Evolutionary conservation across 441 rosid genomes (phyloP), one percentile per base, ranked within the genome.

Genomic region (Pelargonium australe): DNA sequence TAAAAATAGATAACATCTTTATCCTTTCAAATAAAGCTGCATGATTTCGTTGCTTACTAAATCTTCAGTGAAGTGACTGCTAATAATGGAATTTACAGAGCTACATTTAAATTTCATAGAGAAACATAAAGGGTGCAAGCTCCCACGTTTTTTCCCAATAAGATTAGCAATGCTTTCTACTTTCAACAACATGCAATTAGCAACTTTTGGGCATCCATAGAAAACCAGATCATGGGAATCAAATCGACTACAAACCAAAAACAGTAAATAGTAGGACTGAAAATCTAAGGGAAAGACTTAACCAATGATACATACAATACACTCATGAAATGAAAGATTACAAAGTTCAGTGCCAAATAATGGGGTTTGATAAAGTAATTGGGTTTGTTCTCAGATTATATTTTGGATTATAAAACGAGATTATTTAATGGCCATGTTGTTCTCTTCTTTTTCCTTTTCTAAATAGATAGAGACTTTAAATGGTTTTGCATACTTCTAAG

Each of bases 151-250:
- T 28, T 63, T 63, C 31, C 41, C 31, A 61, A 16, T 8, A 63
- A 63, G 41, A 63, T 28, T 34, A 34, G 40, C 12, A 9, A 7
- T 12, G 41, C 16, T 13, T 63, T 63, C 41, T 41, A 63, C 19
- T 63, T 63, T 63, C 34, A 31, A 16, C n/a, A 17, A 63, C 16
- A 9, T 28, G 65, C 9, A 31, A 63, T 13, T 63, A 12, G 31
- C 2, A 16, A 28, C 19, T 31, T 63, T 63, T 5, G 44, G 43
- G 17, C 64, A 25, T 25, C 64, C 64, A 61, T 61, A 61, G 11
- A 37, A 63, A 28, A 63, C 43, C 65, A 31, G 28, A 63, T 63
- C 65, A 31, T 63, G 65, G 17, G 34, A 10, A 63, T 7, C 28
- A 8, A 63, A 28, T 63, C 43, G 34, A 60, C 13, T 20, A 63